Conservation (phyloP, 768 basidiomycete genomes). For the Postia placenta region DNA sequence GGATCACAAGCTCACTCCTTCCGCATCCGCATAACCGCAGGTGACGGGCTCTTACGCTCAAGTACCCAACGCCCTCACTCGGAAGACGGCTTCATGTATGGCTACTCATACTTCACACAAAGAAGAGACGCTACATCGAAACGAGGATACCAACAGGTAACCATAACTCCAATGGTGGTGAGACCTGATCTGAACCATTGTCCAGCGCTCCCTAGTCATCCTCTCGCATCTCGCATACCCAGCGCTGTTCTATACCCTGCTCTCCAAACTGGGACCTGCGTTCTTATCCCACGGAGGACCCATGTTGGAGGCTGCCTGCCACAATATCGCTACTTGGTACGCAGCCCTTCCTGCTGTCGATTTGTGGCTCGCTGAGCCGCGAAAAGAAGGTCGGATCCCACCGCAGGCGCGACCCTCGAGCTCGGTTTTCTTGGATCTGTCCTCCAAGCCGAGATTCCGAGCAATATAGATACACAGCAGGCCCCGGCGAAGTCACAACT, state of each 20-base stretch:
- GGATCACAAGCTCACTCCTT: constrained; percentile 84
- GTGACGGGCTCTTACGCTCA: constrained; percentile 12
- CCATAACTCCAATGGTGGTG: neutral
- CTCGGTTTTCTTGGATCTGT: constrained; percentile 82
- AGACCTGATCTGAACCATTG: constrained; percentile 2
- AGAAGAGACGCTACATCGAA: constrained; percentile 56
- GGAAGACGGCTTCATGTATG: constrained; percentile 68
- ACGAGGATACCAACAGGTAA: constrained; percentile 77
- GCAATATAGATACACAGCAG: constrained; percentile 66
- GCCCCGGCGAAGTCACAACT: constrained; percentile 2
- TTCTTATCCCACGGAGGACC: constrained; percentile 68
- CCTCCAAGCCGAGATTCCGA: constrained; percentile 67
- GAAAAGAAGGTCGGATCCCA: constrained; percentile 74
- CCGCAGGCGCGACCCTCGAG: constrained; percentile 60
- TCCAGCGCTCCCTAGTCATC: constrained; percentile 73
- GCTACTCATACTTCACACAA: constrained; percentile 75
- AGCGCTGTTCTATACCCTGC: constrained; percentile 63
- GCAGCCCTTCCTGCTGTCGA: constrained; percentile 18
- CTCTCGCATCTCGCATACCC: constrained; percentile 78
- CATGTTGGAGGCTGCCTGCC: constrained; percentile 82
- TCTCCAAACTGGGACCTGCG: constrained; percentile 69
- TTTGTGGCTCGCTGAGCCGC: constrained; percentile 12
- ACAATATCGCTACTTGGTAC: constrained; percentile 83
- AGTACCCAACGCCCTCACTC: constrained; percentile 30
- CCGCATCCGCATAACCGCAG: constrained; percentile 42